Percentiles rank a stretch among this genome's conserved stretches.
Conservation (phyloP, 495 filamentous ascomycete species). For the Daldinia loculata region DNA sequence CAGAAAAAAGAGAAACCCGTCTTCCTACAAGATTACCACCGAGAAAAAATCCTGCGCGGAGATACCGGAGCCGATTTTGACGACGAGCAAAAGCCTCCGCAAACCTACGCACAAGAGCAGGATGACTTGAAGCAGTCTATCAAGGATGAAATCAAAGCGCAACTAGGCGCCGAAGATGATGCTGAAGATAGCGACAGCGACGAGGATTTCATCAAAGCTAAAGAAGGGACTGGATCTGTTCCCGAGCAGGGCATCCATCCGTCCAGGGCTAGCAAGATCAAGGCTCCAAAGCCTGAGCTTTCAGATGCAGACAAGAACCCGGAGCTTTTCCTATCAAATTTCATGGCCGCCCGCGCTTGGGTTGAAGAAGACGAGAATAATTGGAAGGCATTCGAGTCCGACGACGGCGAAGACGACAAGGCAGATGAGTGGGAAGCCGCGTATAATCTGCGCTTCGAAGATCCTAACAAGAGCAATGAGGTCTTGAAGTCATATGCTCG, state of each 20-base stretch:
- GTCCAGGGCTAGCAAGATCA: slow-evolving; percentile 56
- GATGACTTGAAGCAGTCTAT: slow-evolving; percentile 78
- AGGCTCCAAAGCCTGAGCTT: slow-evolving; percentile 68
- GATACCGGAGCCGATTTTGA: slow-evolving; percentile 64
- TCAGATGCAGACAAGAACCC: slow-evolving; percentile 88
- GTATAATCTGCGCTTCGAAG: slow-evolving; percentile 97
- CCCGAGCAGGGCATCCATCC: slow-evolving; percentile 53
- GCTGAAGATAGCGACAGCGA: slow-evolving; percentile 71
- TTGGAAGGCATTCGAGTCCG: slow-evolving; percentile 85
- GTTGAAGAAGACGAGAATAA: slow-evolving; percentile 65
- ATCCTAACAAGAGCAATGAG: slow-evolving; percentile 84
- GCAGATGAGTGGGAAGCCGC: slow-evolving; percentile 90
- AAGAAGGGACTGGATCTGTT: slow-evolving; percentile 45
- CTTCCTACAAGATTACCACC: slow-evolving; percentile 88
- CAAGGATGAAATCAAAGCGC: slow-evolving; percentile 80
- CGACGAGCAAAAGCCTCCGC: slow-evolving; percentile 62
- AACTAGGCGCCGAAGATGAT: slow-evolving; percentile 53
- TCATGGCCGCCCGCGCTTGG: slow-evolving; percentile 90
- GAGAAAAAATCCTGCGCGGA: slow-evolving; percentile 78
- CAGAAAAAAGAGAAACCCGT: slow-evolving; percentile 81
- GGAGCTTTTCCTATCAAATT: slow-evolving; percentile 88
- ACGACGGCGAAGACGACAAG: slow-evolving; percentile 82
- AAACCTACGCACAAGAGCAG: slow-evolving; percentile 87
- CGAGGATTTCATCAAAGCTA: slow-evolving; percentile 73
- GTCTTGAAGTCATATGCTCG: slow-evolving; percentile 84